Percentiles rank a stretch among this genome's conserved stretches.
phyloP scores from a whole-genome alignment of 805 yeast species.

The Barnettozyma siamensis region DNA sequence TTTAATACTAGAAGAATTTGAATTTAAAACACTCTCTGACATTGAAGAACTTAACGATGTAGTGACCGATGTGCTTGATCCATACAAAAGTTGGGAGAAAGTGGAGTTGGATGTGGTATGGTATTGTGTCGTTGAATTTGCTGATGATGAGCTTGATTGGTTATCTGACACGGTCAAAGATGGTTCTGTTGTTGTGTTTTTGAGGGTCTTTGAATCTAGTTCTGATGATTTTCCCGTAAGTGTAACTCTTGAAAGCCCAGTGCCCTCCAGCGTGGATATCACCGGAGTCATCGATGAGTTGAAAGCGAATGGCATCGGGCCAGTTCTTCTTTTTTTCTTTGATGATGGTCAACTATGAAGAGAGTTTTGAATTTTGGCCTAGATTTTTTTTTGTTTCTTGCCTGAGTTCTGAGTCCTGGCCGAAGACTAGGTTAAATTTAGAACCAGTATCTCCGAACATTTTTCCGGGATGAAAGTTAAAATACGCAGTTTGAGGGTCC shows the following conservation, averaged over 20 bases:
- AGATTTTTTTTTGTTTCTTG: not conserved
- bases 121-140: not conserved
- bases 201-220: not conserved
- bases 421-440: no score
- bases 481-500: no score
- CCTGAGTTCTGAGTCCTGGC: not conserved
- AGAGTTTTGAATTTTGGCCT: not conserved
- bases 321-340: not conserved
- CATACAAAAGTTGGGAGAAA: not conserved
- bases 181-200: not conserved
- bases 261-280: not conserved
- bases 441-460: no score
- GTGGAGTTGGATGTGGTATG: not conserved
- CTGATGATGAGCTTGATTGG: not conserved
- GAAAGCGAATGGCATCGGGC: not conserved
- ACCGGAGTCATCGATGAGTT: not conserved
- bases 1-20: no score
- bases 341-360: not conserved
- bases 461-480: no score
- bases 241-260: not conserved
- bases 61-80: not conserved
- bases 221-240: no score
- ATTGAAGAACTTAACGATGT: no score
- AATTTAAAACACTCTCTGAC: no score
- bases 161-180: not conserved